These are phyloP conservation scores for Adansonia grandidieri DNA, from an alignment of 441 rosid genomes.

Conservation along the genomic window DNA sequence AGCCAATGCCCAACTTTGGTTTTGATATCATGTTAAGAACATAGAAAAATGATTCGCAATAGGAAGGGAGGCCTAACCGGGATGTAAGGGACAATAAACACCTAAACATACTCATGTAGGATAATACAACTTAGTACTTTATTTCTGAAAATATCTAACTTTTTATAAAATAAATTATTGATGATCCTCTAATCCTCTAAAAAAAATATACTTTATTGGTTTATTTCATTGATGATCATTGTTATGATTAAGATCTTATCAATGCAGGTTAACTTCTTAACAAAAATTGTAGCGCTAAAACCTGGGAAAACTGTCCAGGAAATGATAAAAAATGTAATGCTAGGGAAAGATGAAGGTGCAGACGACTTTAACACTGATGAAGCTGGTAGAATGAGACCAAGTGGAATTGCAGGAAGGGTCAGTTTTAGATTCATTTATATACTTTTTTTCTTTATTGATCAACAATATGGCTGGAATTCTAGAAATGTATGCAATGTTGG, in stretches of 20 bases:
- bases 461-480: neutral
- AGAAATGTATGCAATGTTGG: neutral
- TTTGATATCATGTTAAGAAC: constrained; percentile 6
- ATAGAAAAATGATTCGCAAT: neutral
- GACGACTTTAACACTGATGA: constrained; percentile 52
- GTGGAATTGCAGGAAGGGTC: constrained; percentile 80
- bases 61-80: neutral
- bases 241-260: constrained; percentile 19
- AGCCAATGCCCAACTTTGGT: neutral
- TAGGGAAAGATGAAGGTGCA: constrained; percentile 93
- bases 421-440: constrained; percentile 27
- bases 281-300: constrained; percentile 83
- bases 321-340: constrained; percentile 90
- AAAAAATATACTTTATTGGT: neutral
- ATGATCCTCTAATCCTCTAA: neutral
- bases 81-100: neutral
- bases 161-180: neutral
- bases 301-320: constrained; percentile 80
- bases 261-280: constrained; percentile 86
- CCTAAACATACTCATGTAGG: neutral
- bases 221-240: constrained; percentile 19
- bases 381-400: constrained; percentile 32
- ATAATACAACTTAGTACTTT: neutral
- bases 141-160: neutral
- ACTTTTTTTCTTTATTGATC: neutral